Evolutionary conservation across 2,329 filamentous ascomycete species (phyloP).

Genomic region (Trichoderma arundinaceum): DNA sequence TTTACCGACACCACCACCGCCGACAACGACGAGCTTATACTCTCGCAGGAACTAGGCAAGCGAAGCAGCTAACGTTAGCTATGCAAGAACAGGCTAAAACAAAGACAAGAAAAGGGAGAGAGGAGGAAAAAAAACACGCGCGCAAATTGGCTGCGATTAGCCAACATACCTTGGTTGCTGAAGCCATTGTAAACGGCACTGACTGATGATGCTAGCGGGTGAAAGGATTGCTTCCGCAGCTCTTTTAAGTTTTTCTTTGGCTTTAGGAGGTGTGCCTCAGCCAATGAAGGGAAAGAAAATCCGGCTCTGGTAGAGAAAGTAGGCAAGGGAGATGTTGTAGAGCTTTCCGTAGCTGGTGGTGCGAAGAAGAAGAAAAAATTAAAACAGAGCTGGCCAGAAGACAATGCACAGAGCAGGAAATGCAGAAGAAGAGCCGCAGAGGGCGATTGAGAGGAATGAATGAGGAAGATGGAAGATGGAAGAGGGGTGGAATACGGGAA

Average conservation of each 20-base stretch:
- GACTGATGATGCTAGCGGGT: slow-evolving; percentile 26
- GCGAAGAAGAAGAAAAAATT: neutral
- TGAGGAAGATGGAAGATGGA: slow-evolving; percentile 28
- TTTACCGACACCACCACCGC: slow-evolving; percentile 98
- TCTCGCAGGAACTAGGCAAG: slow-evolving; percentile 75
- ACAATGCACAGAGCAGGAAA: slow-evolving; percentile 26
- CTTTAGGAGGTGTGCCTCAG: slow-evolving; percentile 17
- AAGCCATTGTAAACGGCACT: slow-evolving; percentile 42
- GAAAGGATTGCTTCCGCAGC: slow-evolving; percentile 23
- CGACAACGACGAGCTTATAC: slow-evolving; percentile 96
- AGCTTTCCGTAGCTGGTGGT: neutral
- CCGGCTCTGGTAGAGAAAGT: slow-evolving; percentile 15
- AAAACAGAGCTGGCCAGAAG: slow-evolving; percentile 28
- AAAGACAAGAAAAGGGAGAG: slow-evolving; percentile 13
- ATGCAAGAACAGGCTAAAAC: slow-evolving; percentile 21
- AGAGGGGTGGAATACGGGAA: slow-evolving; percentile 26
- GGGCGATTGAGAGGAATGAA: slow-evolving; percentile 28
- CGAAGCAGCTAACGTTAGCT: slow-evolving; percentile 34
- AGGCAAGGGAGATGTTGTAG: neutral
- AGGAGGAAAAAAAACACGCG: slow-evolving; percentile 2
- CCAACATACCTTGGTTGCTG: slow-evolving; percentile 45
- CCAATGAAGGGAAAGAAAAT: slow-evolving; percentile 14
- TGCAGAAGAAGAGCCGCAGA: slow-evolving; percentile 20
- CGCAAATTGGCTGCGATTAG: neutral
- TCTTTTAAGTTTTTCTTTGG: slow-evolving; percentile 12